Conservation (phyloP, 2,329 filamentous ascomycete genomes). For the Xylaria sp. region DNA sequence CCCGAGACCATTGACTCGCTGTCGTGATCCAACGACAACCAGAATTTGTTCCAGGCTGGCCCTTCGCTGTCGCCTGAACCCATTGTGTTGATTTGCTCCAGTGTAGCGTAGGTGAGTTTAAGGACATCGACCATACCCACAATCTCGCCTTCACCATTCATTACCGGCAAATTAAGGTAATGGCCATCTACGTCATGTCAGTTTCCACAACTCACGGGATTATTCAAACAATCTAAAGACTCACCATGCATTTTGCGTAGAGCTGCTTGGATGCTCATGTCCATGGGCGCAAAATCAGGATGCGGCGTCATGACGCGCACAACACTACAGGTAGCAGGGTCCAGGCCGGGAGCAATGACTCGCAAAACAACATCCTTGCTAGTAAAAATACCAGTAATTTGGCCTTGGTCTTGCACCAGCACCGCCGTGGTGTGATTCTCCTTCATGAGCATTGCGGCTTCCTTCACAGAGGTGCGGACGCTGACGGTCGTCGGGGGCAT, state of each 20-base stretch:
- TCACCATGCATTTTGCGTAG: constrained; percentile 98
- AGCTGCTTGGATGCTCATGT: constrained; percentile 99
- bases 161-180: constrained; percentile 97
- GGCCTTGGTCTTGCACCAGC: constrained; percentile 93
- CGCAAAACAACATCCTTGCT: constrained; percentile 99
- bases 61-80: constrained; percentile 88
- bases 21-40: constrained; percentile 94
- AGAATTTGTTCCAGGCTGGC: constrained; percentile 99
- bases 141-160: constrained; percentile 97
- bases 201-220: constrained; percentile 23
- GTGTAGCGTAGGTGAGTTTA: constrained; percentile 96
- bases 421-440: constrained; percentile 98
- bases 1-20: constrained; percentile 97
- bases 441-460: constrained; percentile 96
- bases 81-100: constrained; percentile 98
- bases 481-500: constrained; percentile 93
- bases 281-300: constrained; percentile 96
- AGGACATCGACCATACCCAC: constrained; percentile 99
- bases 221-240: constrained; percentile 48
- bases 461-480: constrained; percentile 94
- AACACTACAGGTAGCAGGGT: constrained; percentile 94
- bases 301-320: constrained; percentile 99
- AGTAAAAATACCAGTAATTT: constrained; percentile 98
- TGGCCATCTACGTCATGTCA: constrained; percentile 78
- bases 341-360: constrained; percentile 95